Percentiles rank a stretch among this genome's conserved stretches.
These are phyloP conservation scores for Suillus tomentosus DNA, from an alignment of 768 basidiomycete genomes.

Conservation along the genomic window DNA sequence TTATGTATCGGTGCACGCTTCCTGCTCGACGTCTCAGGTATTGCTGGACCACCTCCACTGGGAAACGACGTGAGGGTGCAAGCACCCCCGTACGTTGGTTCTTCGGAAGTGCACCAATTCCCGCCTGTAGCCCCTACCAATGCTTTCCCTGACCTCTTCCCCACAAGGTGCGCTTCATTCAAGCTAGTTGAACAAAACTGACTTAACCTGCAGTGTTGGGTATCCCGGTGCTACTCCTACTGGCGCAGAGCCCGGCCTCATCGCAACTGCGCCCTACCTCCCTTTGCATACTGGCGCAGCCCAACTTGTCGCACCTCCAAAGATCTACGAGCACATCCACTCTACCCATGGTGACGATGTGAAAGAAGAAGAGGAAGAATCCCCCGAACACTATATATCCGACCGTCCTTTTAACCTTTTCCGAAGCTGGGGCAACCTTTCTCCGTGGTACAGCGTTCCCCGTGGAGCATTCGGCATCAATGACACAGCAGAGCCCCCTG, in stretches of 20 bases:
- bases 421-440: constrained; percentile 81
- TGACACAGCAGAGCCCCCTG: constrained; percentile 68
- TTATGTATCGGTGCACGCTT: constrained; percentile 53
- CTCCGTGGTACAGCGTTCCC: constrained; percentile 82
- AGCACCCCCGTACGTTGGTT: constrained; percentile 72
- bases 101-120: constrained; percentile 66
- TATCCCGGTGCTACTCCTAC: constrained; percentile 79
- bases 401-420: constrained; percentile 62
- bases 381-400: constrained; percentile 19
- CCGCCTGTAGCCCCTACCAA: constrained; percentile 80
- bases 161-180: constrained; percentile 44
- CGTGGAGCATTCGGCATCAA: constrained; percentile 70
- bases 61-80: constrained; percentile 34
- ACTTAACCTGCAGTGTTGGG: constrained; percentile 48
- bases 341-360: constrained; percentile 2
- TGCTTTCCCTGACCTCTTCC: constrained; percentile 69
- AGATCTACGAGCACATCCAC: constrained; percentile 7
- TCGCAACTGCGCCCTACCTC: constrained; percentile 76
- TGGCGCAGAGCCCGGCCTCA: constrained; percentile 72
- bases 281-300: constrained; percentile 74
- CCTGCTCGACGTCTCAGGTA: constrained; percentile 43
- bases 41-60: constrained; percentile 32
- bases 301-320: constrained; percentile 57
- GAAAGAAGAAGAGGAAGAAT: constrained; percentile 23
- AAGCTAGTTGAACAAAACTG: neutral